phyloP scores from a whole-genome alignment of 176 grass and related monocot species.

The Ensete ventricosum region DNA sequence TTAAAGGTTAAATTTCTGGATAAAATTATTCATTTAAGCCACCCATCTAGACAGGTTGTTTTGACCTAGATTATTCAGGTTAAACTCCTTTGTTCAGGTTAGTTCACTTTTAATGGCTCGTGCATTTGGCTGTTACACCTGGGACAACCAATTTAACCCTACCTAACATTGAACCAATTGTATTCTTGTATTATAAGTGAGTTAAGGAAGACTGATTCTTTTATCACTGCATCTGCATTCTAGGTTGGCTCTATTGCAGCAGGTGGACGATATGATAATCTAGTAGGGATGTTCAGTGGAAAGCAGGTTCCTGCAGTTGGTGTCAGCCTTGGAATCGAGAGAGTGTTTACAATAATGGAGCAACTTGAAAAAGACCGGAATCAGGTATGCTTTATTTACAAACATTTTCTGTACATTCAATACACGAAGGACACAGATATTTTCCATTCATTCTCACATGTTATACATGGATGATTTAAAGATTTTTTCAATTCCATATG shows the following conservation, averaged over 20 bases:
- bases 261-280: constrained; percentile 81
- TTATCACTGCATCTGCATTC: constrained; percentile 13
- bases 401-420: neutral
- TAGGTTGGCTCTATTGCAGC: constrained; percentile 96
- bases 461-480: neutral
- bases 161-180: too few species aligned
- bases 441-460: neutral
- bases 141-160: too few species aligned
- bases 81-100: neutral
- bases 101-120: neutral
- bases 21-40: too few species aligned
- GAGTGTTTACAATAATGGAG: constrained; percentile 94
- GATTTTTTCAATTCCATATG: too few species aligned
- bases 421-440: neutral
- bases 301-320: constrained; percentile 92
- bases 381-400: constrained; percentile 36
- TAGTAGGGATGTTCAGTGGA: constrained; percentile 93
- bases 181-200: too few species aligned
- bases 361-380: constrained; percentile 74
- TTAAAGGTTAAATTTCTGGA: too few species aligned
- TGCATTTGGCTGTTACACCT: neutral
- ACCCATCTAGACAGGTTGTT: too few species aligned
- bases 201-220: neutral
- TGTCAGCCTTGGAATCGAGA: constrained; percentile 93
- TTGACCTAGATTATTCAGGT: too few species aligned